Evolutionary conservation across 306 rosid genomes (phyloP).

Genomic region (Rosa lucieae): DNA sequence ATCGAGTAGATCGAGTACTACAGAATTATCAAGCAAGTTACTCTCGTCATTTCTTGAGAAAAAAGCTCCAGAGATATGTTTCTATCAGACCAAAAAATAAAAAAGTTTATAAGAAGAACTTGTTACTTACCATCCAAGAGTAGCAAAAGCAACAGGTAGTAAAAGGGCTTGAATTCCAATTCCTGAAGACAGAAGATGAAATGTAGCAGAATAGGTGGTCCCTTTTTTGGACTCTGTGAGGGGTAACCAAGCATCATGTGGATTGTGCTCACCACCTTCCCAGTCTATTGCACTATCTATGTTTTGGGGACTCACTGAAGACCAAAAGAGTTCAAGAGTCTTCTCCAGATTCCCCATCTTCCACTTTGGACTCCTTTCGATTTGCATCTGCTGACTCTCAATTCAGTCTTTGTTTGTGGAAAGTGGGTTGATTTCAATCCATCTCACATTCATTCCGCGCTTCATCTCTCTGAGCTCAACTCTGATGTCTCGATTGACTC

Average conservation of each 20-base stretch:
- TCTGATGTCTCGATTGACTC: neutral
- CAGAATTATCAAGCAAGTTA: neutral
- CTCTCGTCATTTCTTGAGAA: neutral
- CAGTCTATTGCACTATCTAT: conserved; percentile 5
- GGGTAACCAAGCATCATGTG: conserved; percentile 72
- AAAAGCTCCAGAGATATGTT: too few species aligned
- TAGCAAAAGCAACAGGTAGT: conserved; percentile 57
- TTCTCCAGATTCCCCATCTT: too few species aligned
- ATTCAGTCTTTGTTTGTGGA: too few species aligned
- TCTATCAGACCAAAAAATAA: neutral
- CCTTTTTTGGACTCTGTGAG: conserved; percentile 69
- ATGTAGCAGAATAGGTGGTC: conserved; percentile 54
- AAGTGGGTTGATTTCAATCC: too few species aligned
- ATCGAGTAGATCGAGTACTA: too few species aligned
- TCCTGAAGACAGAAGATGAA: conserved; percentile 61
- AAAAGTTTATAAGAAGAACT: neutral
- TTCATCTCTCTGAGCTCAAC: too few species aligned
- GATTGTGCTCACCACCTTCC: conserved; percentile 39
- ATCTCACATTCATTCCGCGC: too few species aligned
- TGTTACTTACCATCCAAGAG: conserved; percentile 63
- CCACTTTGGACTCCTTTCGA: too few species aligned
- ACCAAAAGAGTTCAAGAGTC: too few species aligned
- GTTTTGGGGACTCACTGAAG: conserved; percentile 4
- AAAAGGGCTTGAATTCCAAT: conserved; percentile 68
- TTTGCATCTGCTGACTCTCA: too few species aligned